phyloP scores from a whole-genome alignment of 805 yeast genomes.

The Ogataea methylovora region DNA sequence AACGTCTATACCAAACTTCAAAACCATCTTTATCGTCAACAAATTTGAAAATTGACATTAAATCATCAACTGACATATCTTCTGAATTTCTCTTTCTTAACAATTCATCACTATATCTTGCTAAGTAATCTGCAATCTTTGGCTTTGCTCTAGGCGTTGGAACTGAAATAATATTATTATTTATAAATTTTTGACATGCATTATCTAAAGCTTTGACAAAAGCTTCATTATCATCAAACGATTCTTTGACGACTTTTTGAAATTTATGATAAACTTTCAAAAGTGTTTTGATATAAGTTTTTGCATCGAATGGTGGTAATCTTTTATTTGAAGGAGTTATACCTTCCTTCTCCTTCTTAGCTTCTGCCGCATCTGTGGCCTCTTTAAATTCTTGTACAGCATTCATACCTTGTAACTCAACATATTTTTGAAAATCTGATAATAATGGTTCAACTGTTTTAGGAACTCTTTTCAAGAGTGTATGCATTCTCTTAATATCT shows the following conservation, averaged over 20 bases:
- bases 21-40: conserved; percentile 93
- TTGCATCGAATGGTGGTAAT: conserved; percentile 57
- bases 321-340: conserved; percentile 11
- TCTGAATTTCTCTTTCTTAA: conserved; percentile 64
- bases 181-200: conserved; percentile 82
- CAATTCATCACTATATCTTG: conserved; percentile 79
- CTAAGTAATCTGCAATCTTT: conserved; percentile 88
- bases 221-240: conserved; percentile 67
- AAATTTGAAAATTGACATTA: conserved; percentile 81
- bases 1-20: conserved; percentile 85
- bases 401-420: conserved; percentile 54
- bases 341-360: conserved; percentile 6
- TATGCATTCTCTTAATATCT: conserved; percentile 74
- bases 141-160: conserved; percentile 53
- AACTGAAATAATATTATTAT: conserved; percentile 72
- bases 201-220: conserved; percentile 84
- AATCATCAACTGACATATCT: conserved; percentile 75
- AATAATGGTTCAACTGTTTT: conserved; percentile 74
- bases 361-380: conserved; percentile 11
- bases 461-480: conserved; percentile 70
- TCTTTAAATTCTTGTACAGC: conserved; percentile 51
- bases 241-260: conserved; percentile 50
- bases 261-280: conserved; percentile 64
- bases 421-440: conserved; percentile 61
- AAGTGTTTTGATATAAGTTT: conserved; percentile 69